Conservation (phyloP, 2,329 filamentous ascomycete species). For the Chaetomiaceae sp. region DNA sequence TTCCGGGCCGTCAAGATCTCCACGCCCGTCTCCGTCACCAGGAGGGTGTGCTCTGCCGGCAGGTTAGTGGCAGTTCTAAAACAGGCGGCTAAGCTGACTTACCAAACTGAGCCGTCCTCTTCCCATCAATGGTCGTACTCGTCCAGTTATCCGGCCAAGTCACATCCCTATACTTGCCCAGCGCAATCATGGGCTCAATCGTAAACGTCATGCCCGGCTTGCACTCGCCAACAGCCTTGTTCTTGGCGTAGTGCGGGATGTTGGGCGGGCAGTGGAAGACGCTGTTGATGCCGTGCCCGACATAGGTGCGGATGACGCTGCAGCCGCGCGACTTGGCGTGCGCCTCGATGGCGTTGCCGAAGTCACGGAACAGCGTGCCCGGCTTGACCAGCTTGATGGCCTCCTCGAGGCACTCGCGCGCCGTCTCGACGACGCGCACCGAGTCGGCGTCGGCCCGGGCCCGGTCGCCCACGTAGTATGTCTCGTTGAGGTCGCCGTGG, state of each 20-base stretch:
- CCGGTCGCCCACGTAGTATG: constrained; percentile 93
- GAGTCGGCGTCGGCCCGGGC: constrained; percentile 78
- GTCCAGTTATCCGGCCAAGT: constrained; percentile 99
- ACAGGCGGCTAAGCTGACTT: constrained; percentile 33
- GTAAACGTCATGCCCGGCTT: constrained; percentile 99
- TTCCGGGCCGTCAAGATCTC: constrained; percentile 75
- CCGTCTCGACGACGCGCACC: constrained; percentile 84
- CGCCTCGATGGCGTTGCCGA: constrained; percentile 93
- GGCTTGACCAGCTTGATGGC: constrained; percentile 91
- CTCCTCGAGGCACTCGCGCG: constrained; percentile 84
- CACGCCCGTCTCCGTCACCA: constrained; percentile 80
- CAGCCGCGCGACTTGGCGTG: constrained; percentile 80
- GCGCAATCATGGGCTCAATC: constrained; percentile 96
- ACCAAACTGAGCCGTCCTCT: constrained; percentile 89
- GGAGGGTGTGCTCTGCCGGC: constrained; percentile 66
- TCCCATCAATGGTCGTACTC: constrained; percentile 85
- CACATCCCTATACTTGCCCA: constrained; percentile 86
- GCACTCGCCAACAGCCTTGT: constrained; percentile 90
- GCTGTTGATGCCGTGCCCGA: constrained; percentile 90
- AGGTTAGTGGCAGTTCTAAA: not conserved
- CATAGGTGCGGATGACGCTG: constrained; percentile 92
- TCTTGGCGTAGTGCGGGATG: constrained; percentile 96
- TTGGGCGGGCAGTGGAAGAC: constrained; percentile 93
- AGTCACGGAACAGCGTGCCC: constrained; percentile 86
- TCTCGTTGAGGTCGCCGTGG: constrained; percentile 96